Evolutionary conservation across 495 filamentous ascomycete genomes (phyloP).

Genomic region (Podospora conica): DNA sequence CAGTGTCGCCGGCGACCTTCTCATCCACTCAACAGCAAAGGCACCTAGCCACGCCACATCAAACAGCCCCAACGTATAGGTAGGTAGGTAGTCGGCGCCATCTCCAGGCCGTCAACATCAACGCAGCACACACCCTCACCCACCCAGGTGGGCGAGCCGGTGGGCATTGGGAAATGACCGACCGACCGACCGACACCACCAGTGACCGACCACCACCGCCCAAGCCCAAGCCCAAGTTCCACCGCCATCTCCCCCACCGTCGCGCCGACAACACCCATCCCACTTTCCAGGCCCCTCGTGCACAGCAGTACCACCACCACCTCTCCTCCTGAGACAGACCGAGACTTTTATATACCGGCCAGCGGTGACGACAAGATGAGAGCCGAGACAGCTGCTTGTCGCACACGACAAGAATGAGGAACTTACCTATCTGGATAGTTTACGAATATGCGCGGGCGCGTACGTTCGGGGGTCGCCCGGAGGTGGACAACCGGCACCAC

Average conservation of each 20-base stretch:
- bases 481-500: too few relatives aligned
- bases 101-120: background rate
- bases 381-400: background rate
- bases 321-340: background rate
- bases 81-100: background rate
- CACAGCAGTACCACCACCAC: background rate
- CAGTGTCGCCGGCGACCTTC: background rate
- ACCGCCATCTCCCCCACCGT: background rate
- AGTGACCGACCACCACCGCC: too few relatives aligned
- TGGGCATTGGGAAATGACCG: too few relatives aligned
- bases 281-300: background rate
- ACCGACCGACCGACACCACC: too few relatives aligned
- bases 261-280: background rate
- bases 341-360: background rate
- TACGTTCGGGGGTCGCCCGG: too few relatives aligned
- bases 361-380: background rate
- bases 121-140: too few relatives aligned
- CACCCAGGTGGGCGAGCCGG: too few relatives aligned
- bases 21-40: background rate
- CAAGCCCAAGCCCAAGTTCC: background rate
- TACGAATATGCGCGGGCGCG: background rate
- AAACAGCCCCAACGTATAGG: background rate
- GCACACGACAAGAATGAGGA: background rate
- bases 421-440: background rate
- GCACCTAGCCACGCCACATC: background rate